A percentile compares a stretch with the other conserved stretches of the same genome.
Conservation (phyloP, 1,139 yeast species). For the Pichia inconspicua region DNA sequence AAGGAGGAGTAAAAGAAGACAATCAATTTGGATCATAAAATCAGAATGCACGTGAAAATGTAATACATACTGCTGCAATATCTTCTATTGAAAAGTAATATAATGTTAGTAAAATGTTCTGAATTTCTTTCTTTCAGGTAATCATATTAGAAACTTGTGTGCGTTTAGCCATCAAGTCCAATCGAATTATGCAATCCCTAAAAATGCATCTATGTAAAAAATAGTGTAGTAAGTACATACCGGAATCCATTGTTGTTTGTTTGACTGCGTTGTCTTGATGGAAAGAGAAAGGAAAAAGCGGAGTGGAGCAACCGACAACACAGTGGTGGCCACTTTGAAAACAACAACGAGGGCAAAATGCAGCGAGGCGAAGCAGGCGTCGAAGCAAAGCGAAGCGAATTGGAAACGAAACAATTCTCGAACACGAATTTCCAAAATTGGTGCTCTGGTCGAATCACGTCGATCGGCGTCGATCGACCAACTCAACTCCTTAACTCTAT, state of each 20-base stretch:
- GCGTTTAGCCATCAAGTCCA: too few relatives aligned
- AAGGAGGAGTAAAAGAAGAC: too few relatives aligned
- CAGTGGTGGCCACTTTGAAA: background rate
- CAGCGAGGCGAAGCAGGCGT: background rate
- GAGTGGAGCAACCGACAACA: background rate
- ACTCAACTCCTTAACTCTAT: background rate
- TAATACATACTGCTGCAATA: constrained; percentile 31
- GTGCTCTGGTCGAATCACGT: too few relatives aligned
- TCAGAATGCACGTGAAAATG: too few relatives aligned
- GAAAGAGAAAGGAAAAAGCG: background rate
- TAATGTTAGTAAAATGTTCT: background rate
- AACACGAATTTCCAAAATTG: too few relatives aligned
- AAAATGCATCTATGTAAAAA: too few relatives aligned
- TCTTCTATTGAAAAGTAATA: constrained; percentile 27
- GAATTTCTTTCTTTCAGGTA: too few relatives aligned
- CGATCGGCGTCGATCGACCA: too few relatives aligned
- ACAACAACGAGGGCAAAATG: background rate
- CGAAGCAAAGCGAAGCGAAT: background rate
- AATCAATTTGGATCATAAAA: too few relatives aligned
- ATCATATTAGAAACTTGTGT: too few relatives aligned
- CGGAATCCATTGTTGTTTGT: constrained; percentile 27
- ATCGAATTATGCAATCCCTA: too few relatives aligned
- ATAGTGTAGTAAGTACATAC: constrained; percentile 22
- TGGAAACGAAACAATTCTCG: too few relatives aligned
- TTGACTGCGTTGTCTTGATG: constrained; percentile 15